These are phyloP conservation scores for Gossypium stocksii DNA, from an alignment of 345 rosid genomes.

Conservation along the genomic window DNA sequence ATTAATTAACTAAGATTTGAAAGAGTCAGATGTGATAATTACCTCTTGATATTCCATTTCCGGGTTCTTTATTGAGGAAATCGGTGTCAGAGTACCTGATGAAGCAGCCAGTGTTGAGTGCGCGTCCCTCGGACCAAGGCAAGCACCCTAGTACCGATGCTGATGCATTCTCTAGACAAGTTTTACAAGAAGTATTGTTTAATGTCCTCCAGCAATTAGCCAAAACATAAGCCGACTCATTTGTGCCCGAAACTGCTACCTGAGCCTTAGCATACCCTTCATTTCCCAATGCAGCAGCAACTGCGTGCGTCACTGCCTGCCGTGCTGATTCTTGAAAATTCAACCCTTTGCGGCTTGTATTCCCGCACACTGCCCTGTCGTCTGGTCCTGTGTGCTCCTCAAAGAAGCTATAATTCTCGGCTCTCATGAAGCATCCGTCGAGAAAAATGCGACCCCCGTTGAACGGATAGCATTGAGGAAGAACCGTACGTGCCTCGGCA, in stretches of 20 bases:
- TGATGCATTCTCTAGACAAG: slow-evolving; percentile 72
- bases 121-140: slow-evolving; percentile 88
- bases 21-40: not conserved
- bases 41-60: slow-evolving; percentile 63
- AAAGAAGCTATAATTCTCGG: slow-evolving; percentile 78
- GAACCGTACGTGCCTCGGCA: slow-evolving; percentile 80
- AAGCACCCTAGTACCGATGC: slow-evolving; percentile 52
- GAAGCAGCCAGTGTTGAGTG: slow-evolving; percentile 82
- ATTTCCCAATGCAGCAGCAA: slow-evolving; percentile 39
- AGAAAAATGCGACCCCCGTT: slow-evolving; percentile 77
- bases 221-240: slow-evolving; percentile 58
- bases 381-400: slow-evolving; percentile 53
- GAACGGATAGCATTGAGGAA: slow-evolving; percentile 83
- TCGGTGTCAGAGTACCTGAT: slow-evolving; percentile 64
- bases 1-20: not conserved
- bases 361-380: slow-evolving; percentile 64
- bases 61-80: slow-evolving; percentile 57
- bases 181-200: slow-evolving; percentile 53
- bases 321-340: slow-evolving; percentile 44
- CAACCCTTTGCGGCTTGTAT: slow-evolving; percentile 35
- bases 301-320: slow-evolving; percentile 41
- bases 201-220: slow-evolving; percentile 81
- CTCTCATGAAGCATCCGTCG: slow-evolving; percentile 95
- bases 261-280: slow-evolving; percentile 49
- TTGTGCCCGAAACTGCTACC: slow-evolving; percentile 26